These are phyloP conservation scores for Sungouiella thailandica DNA, from an alignment of 805 yeast genomes.

Conservation along the genomic window DNA sequence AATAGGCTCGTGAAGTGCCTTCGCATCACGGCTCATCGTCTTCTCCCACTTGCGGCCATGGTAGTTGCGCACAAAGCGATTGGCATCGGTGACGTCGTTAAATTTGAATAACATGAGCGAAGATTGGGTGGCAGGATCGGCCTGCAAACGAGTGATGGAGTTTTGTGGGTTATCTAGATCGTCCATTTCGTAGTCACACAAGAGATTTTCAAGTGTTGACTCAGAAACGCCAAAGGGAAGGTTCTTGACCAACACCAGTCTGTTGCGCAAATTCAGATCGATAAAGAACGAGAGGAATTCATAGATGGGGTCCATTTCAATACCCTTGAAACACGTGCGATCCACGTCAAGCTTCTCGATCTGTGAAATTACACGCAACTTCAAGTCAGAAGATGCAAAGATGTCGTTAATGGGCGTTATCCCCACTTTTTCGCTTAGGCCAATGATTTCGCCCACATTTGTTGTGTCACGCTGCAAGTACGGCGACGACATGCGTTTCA, in stretches of 20 bases:
- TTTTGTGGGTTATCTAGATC: conserved; percentile 11
- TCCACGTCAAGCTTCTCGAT: conserved; percentile 3
- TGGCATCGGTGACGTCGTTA: conserved; percentile 40
- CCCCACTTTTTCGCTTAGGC: not conserved
- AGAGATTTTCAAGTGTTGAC: conserved; percentile 30
- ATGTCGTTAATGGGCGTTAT: not conserved
- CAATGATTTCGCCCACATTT: not conserved
- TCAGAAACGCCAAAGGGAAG: conserved; percentile 41
- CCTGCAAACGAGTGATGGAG: conserved; percentile 19
- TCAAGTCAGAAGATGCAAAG: not conserved
- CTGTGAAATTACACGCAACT: not conserved
- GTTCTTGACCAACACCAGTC: conserved; percentile 38
- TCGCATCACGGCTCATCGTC: conserved; percentile 20
- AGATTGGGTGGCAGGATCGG: conserved; percentile 24
- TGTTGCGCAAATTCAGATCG: conserved; percentile 16
- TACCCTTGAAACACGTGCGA: conserved; percentile 4
- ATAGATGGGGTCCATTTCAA: conserved; percentile 12
- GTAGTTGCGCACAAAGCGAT: conserved; percentile 45
- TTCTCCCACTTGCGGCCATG: conserved; percentile 46
- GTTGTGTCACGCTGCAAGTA: conserved; percentile 14
- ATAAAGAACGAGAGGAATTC: conserved; percentile 13
- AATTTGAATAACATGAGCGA: conserved; percentile 39
- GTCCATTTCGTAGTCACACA: conserved; percentile 50
- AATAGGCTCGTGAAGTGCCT: conserved; percentile 31
- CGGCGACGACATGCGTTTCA: conserved; percentile 29